phyloP scores from a whole-genome alignment of 495 filamentous ascomycete genomes.

The Sordaria brevicollis region DNA sequence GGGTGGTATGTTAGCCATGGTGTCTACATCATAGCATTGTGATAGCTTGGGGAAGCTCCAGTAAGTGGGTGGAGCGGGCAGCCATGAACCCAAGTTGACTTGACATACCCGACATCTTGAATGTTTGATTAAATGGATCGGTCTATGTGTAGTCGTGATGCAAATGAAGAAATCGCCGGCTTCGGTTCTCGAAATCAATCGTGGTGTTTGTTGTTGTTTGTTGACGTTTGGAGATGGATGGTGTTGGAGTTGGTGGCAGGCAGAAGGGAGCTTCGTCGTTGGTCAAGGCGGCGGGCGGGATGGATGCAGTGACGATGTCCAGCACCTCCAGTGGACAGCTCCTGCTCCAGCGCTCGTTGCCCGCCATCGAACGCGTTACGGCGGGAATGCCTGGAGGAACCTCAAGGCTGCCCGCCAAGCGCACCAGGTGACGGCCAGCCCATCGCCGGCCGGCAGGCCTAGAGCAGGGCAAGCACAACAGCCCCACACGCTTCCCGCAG shows the following conservation, averaged over 20 bases:
- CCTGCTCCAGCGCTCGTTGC: conserved; percentile 18
- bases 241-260: conserved; percentile 7
- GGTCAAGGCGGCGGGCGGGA: conserved; percentile 1
- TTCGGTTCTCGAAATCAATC: background rate
- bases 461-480: background rate
- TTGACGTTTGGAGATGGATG: conserved; percentile 1
- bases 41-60: background rate
- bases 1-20: conserved; percentile 11
- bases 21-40: background rate
- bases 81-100: conserved; percentile 11
- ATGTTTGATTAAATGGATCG: conserved; percentile 5
- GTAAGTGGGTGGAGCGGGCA: conserved; percentile 15
- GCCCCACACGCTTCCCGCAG: background rate
- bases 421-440: background rate
- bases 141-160: background rate
- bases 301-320: background rate
- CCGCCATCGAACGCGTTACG: conserved; percentile 26
- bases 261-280: conserved; percentile 23
- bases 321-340: conserved; percentile 2
- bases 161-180: background rate
- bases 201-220: background rate
- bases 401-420: conserved; percentile 15
- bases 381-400: conserved; percentile 29
- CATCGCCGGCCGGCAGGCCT: background rate
- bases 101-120: conserved; percentile 37